Evolutionary conservation across 2,329 filamentous ascomycete species (phyloP).

Genomic region (Talaromyces sp.): DNA sequence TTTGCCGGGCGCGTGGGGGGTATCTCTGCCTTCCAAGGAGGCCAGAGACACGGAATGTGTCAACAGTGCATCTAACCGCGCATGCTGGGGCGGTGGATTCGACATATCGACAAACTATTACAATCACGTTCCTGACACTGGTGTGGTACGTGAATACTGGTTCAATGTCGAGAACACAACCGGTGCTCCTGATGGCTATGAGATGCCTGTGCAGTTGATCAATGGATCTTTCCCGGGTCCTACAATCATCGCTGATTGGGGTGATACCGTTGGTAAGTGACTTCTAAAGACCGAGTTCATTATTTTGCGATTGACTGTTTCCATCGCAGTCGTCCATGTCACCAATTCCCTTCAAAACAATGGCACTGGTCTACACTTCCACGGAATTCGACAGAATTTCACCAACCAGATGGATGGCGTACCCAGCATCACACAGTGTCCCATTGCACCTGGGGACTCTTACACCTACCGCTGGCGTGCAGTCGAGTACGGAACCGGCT

Average conservation of each 20-base stretch:
- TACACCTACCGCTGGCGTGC: conserved; percentile 36
- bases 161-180: conserved; percentile 49
- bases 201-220: conserved; percentile 43
- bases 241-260: conserved; percentile 48
- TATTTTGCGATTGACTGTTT: neutral
- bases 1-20: neutral
- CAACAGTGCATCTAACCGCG: conserved; percentile 6
- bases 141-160: conserved; percentile 43
- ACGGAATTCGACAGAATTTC: conserved; percentile 25
- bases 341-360: conserved; percentile 47
- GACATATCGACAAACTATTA: conserved; percentile 10
- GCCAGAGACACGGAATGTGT: conserved; percentile 2
- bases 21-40: neutral
- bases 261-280: conserved; percentile 22
- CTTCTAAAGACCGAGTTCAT: neutral
- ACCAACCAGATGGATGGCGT: conserved; percentile 15
- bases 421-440: conserved; percentile 32
- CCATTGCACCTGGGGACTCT: conserved; percentile 31
- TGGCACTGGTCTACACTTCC: conserved; percentile 15
- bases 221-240: conserved; percentile 54
- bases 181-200: conserved; percentile 50
- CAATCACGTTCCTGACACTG: conserved; percentile 32
- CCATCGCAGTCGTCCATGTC: conserved; percentile 38
- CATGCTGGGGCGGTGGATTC: conserved; percentile 10
- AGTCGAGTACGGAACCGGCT: conserved; percentile 33